phyloP scores from a whole-genome alignment of 208 protist species.

The Herpetomonas samuelpessoai region DNA sequence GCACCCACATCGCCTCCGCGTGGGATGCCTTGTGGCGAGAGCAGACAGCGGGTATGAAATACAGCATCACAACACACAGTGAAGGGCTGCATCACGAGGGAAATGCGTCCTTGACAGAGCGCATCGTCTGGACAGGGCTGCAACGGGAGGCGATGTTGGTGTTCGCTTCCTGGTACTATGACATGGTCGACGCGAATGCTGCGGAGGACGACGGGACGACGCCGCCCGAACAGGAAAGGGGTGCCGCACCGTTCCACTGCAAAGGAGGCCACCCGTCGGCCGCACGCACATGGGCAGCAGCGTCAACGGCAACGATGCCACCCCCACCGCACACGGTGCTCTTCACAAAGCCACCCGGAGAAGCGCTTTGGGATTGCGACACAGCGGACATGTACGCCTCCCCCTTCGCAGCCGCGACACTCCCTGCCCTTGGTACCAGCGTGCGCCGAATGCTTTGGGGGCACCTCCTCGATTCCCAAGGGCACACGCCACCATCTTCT shows the following conservation, averaged over 20 bases:
- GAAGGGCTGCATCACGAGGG: not conserved
- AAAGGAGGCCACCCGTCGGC: too few relatives aligned
- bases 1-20: not conserved
- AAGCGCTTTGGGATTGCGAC: slow-evolving; percentile 18
- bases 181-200: not conserved
- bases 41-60: not conserved
- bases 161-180: not conserved
- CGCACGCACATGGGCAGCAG: too few relatives aligned
- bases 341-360: not conserved
- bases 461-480: not conserved
- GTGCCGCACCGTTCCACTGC: too few relatives aligned
- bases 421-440: not conserved
- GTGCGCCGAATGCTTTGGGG: not conserved
- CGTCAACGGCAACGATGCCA: too few relatives aligned
- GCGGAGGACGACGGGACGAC: not conserved
- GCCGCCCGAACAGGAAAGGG: not conserved
- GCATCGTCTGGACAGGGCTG: not conserved
- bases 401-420: too few relatives aligned
- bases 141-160: not conserved
- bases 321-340: too few relatives aligned
- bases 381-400: slow-evolving; percentile 10
- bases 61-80: not conserved
- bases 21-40: not conserved
- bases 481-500: too few relatives aligned
- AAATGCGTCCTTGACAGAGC: not conserved